Conservation (phyloP, 2,329 filamentous ascomycete species). For the Juglanconis juglandina region DNA sequence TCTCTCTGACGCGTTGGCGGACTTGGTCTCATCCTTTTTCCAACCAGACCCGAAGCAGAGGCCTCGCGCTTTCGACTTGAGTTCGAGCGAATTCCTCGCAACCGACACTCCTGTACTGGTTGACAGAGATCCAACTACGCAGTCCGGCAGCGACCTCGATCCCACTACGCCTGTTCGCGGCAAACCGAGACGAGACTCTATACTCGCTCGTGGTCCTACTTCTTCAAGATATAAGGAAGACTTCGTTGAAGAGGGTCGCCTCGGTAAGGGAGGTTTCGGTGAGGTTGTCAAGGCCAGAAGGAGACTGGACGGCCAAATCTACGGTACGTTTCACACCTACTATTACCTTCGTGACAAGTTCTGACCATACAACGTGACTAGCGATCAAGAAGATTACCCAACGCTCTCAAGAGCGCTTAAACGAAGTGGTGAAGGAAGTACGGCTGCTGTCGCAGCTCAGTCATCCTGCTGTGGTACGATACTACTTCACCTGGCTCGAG, state of each 20-base stretch:
- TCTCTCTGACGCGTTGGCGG: conserved; percentile 71
- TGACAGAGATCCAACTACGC: conserved; percentile 38
- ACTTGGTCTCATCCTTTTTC: conserved; percentile 81
- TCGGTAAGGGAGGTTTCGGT: conserved; percentile 93
- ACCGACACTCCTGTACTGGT: conserved; percentile 60
- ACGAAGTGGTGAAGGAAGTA: conserved; percentile 80
- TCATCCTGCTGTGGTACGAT: conserved; percentile 81
- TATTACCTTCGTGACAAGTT: neutral
- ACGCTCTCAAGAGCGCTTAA: conserved; percentile 72
- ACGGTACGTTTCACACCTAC: conserved; percentile 43
- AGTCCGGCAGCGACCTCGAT: conserved; percentile 29
- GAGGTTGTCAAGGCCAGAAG: conserved; percentile 95
- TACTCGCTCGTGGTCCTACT: conserved; percentile 42
- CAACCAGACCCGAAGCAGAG: conserved; percentile 79
- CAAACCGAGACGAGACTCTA: conserved; percentile 61
- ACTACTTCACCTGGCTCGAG: conserved; percentile 94
- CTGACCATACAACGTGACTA: neutral
- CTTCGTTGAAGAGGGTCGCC: conserved; percentile 81
- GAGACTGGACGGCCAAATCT: conserved; percentile 88
- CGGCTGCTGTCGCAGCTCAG: conserved; percentile 88
- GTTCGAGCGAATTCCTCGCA: conserved; percentile 63
- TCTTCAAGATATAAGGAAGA: conserved; percentile 81
- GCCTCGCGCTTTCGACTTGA: conserved; percentile 73
- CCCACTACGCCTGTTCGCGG: conserved; percentile 38
- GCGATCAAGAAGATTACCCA: conserved; percentile 93